phyloP scores from a whole-genome alignment of 305 asterid genomes.

The Plantago lanceolata region DNA sequence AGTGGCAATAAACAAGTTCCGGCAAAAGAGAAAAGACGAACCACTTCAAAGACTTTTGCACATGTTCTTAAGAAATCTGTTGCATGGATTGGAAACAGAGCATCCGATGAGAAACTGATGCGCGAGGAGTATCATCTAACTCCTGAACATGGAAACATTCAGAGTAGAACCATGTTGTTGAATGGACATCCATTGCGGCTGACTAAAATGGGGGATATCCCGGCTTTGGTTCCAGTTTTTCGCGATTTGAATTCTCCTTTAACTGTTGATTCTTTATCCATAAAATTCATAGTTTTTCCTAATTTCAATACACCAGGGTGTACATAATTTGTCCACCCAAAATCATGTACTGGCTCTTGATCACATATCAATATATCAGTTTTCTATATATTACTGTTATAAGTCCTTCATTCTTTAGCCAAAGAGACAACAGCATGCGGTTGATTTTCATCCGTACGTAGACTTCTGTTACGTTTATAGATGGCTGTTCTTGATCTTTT shows the following conservation, averaged over 20 bases:
- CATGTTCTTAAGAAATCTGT: constrained; percentile 49
- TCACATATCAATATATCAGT: too few species aligned
- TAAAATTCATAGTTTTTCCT: constrained; percentile 63
- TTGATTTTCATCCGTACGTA: too few species aligned
- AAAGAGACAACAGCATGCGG: too few species aligned
- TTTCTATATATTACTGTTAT: too few species aligned
- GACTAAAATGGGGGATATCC: constrained; percentile 41
- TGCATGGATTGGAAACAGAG: constrained; percentile 68
- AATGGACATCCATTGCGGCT: constrained; percentile 54
- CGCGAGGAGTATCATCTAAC: constrained; percentile 79
- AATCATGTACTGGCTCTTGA: too few species aligned
- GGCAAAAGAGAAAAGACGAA: constrained; percentile 23
- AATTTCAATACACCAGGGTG: constrained; percentile 60
- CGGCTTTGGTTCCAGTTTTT: constrained; percentile 41
- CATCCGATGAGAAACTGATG: constrained; percentile 39
- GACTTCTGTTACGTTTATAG: too few species aligned
- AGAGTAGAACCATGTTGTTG: constrained; percentile 49
- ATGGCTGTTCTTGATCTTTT: too few species aligned
- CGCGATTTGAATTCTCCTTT: constrained; percentile 36
- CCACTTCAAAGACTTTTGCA: constrained; percentile 32
- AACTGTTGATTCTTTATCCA: constrained; percentile 51
- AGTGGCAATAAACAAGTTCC: constrained; percentile 13
- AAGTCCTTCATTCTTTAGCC: too few species aligned
- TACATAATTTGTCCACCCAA: constrained; percentile 23
- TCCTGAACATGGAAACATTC: constrained; percentile 50